These are phyloP conservation scores for Dittrichia graveolens DNA, from an alignment of 129 eudicot genomes.

Conservation along the genomic window DNA sequence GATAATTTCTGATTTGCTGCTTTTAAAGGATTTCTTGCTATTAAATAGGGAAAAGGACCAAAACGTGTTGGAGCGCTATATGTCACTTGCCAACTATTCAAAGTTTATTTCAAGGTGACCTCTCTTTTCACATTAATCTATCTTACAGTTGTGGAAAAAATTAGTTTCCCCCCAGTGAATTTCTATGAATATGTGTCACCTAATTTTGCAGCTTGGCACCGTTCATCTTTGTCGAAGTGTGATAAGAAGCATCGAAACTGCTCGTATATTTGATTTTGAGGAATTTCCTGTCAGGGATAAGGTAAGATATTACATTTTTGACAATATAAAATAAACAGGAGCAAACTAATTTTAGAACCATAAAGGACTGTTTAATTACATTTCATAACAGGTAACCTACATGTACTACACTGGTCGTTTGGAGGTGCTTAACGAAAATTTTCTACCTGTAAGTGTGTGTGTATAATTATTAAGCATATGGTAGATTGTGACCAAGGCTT, in stretches of 20 bases:
- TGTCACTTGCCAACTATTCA: constrained; percentile 94
- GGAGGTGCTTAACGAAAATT: constrained; percentile 95
- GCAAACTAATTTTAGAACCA: constrained; percentile 17
- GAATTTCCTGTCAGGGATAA: constrained; percentile 95
- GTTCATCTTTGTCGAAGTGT: constrained; percentile 97
- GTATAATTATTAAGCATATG: neutral
- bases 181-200: neutral
- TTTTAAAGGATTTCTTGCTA: too few species aligned
- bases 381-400: constrained; percentile 70
- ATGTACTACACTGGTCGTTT: constrained; percentile 99
- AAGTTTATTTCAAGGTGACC: constrained; percentile 87
- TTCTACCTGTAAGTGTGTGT: constrained; percentile 67
- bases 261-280: constrained; percentile 95
- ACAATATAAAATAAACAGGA: neutral
- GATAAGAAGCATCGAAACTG: constrained; percentile 98
- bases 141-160: neutral
- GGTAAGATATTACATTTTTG: constrained; percentile 31
- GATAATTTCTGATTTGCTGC: too few species aligned
- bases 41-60: constrained; percentile 78
- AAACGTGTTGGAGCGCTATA: constrained; percentile 97
- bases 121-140: neutral
- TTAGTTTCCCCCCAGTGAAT: neutral
- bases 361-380: neutral
- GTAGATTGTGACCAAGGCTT: neutral
- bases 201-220: constrained; percentile 78